Evolutionary conservation across 305 asterid genomes (phyloP), one percentile per base, ranked within the genome.

Genomic region (Caryopteris hybrid): DNA sequence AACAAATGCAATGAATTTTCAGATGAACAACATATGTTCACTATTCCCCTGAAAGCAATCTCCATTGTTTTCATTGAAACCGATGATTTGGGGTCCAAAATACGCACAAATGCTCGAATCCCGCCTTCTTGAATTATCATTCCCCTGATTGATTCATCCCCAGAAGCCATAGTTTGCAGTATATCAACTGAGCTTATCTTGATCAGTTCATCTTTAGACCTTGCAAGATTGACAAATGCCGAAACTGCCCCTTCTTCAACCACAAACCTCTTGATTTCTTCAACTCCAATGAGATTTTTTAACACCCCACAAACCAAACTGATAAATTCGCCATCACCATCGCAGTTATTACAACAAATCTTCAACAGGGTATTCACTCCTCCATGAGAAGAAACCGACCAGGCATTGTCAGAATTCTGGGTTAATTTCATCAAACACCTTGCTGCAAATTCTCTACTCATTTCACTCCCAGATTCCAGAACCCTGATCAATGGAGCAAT

Each of bases 321-420:
- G 43, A 87, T 81, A 69, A 87, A 55, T 56, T 81, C 91, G 2
- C 76, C 75, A 18, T 48, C 61, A 46, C 22, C 57, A 29, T 71
- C 75, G 34, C 18, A 58, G 2, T 66, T 41, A 25, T 29, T 46
- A 31, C 64, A 6, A 47, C 99, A 87, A 10, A 91, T 81, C 71
- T 94, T 87, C 80, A 94, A 67, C 38, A 94, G 81, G 7, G 71
- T 76, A 5, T 95, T 81, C 2, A 87, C 96, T 31, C 99, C 96
- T 12, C 96, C 99, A 9, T 94, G 97, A 20, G 97, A 85, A 7
- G 95, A 88, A 76, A 94, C 83, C 3, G 96, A 83, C 99, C 99
- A 91, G 0, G 81, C 90, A 50, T 94, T 94, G 23, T 94, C 97
- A 0, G 96, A 86, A 52, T 94, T 91, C 85, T 88, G 90, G 0